Evolutionary conservation across 2,329 filamentous ascomycete genomes (phyloP).

Genomic region (Dactylellina cionopaga): DNA sequence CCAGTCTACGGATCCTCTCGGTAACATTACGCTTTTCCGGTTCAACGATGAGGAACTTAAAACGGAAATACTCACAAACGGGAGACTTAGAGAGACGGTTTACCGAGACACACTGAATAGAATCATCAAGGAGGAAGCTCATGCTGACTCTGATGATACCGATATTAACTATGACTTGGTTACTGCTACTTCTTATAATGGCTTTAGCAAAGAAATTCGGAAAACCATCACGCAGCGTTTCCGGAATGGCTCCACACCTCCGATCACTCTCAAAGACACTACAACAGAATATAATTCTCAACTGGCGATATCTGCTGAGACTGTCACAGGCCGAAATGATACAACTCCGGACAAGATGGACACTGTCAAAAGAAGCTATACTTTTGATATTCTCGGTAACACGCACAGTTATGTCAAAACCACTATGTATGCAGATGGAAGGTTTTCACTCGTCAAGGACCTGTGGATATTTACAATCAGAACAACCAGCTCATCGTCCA

Average conservation of each 20-base stretch:
- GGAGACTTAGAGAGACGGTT: background rate
- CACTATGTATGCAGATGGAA: background rate
- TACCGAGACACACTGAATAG: background rate
- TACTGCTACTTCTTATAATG: background rate
- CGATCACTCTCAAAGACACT: background rate
- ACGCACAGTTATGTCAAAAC: background rate
- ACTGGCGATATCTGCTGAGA: too few relatives aligned
- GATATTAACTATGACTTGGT: background rate
- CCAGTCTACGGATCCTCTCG: background rate
- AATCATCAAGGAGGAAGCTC: background rate
- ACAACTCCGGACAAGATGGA: background rate
- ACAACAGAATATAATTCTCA: background rate
- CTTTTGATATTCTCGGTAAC: slow-evolving; percentile 1
- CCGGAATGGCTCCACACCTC: background rate
- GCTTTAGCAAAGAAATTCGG: background rate
- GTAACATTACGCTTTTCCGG: background rate
- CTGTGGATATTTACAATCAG: background rate
- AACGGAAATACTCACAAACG: background rate
- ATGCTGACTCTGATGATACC: background rate
- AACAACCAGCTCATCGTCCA: background rate
- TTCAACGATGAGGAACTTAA: background rate
- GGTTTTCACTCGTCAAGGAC: background rate
- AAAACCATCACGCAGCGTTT: background rate
- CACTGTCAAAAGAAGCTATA: background rate
- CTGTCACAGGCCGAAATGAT: too few relatives aligned